Conservation (phyloP, 2,329 filamentous ascomycete genomes). For the Cercospora nicotianae region DNA sequence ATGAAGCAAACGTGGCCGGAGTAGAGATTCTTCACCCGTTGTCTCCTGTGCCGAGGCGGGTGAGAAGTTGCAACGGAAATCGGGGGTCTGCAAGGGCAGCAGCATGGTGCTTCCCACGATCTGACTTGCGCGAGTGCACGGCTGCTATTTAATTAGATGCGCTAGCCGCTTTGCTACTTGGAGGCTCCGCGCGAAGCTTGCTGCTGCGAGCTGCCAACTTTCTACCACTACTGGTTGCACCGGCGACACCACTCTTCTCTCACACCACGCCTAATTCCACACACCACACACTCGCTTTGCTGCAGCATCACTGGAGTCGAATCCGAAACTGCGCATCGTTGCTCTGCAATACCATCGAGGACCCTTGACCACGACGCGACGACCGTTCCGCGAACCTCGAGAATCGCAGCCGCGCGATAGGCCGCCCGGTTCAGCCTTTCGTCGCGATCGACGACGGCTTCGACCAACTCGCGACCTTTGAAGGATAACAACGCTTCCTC, state of each 20-base stretch:
- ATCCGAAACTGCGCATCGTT: not conserved
- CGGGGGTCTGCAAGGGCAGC: not conserved
- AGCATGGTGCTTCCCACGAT: not conserved
- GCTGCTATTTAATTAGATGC: constrained; percentile 1
- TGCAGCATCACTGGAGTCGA: not conserved
- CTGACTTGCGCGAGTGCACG: constrained; percentile 5
- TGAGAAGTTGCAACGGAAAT: not conserved
- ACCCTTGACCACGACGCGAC: not conserved
- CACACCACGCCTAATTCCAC: not conserved
- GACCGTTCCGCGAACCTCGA: not conserved
- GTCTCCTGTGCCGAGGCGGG: not conserved
- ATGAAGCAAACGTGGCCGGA: not conserved
- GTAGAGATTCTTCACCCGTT: not conserved
- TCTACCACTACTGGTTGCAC: constrained; percentile 4
- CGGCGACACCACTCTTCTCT: constrained; percentile 2
- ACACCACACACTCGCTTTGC: constrained; percentile 5
- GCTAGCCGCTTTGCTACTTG: constrained; percentile 2
- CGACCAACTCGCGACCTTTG: not conserved
- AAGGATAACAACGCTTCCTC: not conserved
- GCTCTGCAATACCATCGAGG: not conserved
- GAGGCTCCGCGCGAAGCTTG: constrained; percentile 13
- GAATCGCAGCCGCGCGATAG: not conserved
- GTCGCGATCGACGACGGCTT: not conserved
- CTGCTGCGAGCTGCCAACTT: constrained; percentile 13
- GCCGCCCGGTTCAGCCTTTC: not conserved